Conservation (phyloP, 2,329 filamentous ascomycete genomes). For the Coniochaeta hoffmannii region DNA sequence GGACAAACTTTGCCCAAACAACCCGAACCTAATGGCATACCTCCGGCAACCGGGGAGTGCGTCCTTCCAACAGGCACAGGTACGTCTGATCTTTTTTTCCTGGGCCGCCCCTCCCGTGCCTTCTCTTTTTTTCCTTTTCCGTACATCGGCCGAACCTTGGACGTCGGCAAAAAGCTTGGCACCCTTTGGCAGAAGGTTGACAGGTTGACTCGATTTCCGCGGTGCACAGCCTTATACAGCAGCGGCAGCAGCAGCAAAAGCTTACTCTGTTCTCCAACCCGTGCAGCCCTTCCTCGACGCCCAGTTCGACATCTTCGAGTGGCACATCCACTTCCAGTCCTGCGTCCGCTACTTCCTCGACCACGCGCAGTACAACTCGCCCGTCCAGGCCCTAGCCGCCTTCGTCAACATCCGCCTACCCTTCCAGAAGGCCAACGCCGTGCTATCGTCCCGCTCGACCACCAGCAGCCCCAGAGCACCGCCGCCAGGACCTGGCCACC, state of each 20-base stretch:
- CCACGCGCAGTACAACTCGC: conserved; percentile 73
- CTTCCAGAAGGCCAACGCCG: conserved; percentile 59
- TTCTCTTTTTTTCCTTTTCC: background rate
- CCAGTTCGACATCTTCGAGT: conserved; percentile 77
- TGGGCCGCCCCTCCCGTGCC: too few species aligned
- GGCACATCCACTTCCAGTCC: conserved; percentile 85
- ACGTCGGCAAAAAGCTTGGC: background rate
- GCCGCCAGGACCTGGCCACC: conserved; percentile 24
- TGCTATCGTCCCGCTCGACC: conserved; percentile 31
- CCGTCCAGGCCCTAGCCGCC: conserved; percentile 81
- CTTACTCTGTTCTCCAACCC: conserved; percentile 3
- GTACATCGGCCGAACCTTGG: background rate
- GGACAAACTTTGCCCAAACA: background rate
- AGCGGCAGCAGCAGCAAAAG: conserved; percentile 1
- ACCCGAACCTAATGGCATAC: conserved; percentile 24
- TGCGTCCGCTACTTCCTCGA: conserved; percentile 91
- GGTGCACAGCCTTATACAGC: background rate
- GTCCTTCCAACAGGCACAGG: conserved; percentile 25
- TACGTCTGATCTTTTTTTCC: conserved; percentile 9
- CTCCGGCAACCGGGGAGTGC: conserved; percentile 14
- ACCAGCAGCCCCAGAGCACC: conserved; percentile 24
- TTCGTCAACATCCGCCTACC: conserved; percentile 90
- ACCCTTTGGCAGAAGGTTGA: background rate
- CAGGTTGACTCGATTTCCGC: background rate
- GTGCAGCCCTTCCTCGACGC: conserved; percentile 36